Evolutionary conservation across 1,284 basidiomycete genomes (phyloP).

Genomic region (Irpex sp.): DNA sequence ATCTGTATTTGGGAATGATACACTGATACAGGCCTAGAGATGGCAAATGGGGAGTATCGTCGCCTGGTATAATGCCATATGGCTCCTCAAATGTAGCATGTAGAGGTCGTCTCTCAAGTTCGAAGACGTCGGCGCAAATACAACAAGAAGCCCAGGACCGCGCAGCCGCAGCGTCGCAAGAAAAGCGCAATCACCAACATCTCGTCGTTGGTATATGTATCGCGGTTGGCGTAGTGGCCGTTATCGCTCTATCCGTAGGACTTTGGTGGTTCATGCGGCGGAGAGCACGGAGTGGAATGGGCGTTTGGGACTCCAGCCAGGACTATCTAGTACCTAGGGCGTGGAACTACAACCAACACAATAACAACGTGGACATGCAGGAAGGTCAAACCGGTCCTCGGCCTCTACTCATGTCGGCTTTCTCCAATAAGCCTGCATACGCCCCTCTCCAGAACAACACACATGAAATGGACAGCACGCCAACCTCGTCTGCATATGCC

Average conservation of each 20-base stretch:
- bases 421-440: neutral
- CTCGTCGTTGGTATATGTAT: neutral
- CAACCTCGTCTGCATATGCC: neutral
- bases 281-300: neutral
- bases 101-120: conserved; percentile 12
- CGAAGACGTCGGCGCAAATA: conserved; percentile 13
- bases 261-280: neutral
- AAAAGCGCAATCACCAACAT: neutral
- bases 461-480: neutral
- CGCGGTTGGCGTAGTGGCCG: neutral
- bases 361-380: neutral
- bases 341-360: neutral
- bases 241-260: neutral
- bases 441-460: neutral
- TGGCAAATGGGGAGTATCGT: conserved; percentile 20
- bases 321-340: neutral
- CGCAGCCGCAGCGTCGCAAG: conserved; percentile 3
- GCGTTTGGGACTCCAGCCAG: neutral
- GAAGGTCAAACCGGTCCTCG: neutral
- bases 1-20: neutral
- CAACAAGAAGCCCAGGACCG: conserved; percentile 10
- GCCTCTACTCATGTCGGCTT: neutral
- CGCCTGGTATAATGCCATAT: conserved; percentile 12
- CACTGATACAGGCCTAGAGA: conserved; percentile 10
- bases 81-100: conserved; percentile 16